These are phyloP conservation scores for Mortierella sp. DNA, from an alignment of 371 early-diverging fungal genomes.

Conservation along the genomic window DNA sequence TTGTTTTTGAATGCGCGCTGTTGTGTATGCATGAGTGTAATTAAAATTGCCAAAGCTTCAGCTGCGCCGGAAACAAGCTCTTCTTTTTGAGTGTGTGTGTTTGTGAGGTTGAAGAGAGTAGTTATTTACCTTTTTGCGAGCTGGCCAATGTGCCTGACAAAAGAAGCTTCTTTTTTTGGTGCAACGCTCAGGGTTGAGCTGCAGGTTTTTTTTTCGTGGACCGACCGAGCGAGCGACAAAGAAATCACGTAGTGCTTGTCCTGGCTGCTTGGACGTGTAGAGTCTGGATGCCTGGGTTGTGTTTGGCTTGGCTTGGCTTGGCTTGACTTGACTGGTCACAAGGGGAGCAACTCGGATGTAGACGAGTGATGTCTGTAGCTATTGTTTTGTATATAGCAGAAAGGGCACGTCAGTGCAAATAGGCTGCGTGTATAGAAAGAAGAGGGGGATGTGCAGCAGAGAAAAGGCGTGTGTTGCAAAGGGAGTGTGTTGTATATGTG, in stretches of 20 bases:
- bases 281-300: not conserved
- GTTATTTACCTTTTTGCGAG: not conserved
- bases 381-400: too few species aligned
- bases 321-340: not conserved
- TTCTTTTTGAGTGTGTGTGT: not conserved
- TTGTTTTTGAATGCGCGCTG: not conserved
- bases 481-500: not conserved
- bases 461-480: not conserved
- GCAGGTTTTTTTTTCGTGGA: constrained; percentile 2
- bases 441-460: not conserved
- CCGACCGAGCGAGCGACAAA: not conserved
- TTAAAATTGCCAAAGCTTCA: not conserved
- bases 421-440: not conserved
- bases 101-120: too few species aligned
- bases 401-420: too few species aligned
- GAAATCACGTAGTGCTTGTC: not conserved
- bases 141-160: not conserved
- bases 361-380: not conserved
- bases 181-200: not conserved
- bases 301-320: not conserved
- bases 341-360: not conserved
- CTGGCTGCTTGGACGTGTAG: not conserved
- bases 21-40: not conserved
- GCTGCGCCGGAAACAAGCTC: not conserved
- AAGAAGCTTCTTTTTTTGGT: not conserved